A percentile compares a stretch with the other conserved stretches of the same genome.
These are phyloP conservation scores for Teratosphaeria destructans DNA, from an alignment of 2,329 filamentous ascomycete species.

Conservation along the genomic window DNA sequence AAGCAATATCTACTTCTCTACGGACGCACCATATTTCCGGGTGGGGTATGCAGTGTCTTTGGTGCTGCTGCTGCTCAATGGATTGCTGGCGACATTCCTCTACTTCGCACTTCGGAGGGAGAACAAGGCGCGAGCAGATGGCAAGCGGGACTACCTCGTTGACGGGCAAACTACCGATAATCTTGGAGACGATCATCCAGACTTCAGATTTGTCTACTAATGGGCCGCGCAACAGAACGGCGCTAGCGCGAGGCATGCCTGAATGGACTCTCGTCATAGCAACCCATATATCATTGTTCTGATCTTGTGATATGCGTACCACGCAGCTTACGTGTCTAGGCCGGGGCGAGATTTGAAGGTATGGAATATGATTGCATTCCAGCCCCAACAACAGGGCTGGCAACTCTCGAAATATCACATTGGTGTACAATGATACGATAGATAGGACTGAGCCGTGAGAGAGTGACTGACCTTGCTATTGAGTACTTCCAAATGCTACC, in stretches of 20 bases:
- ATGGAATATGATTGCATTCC: conserved; percentile 31
- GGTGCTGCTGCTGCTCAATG: conserved; percentile 33
- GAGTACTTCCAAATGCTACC: conserved; percentile 20
- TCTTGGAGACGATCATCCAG: conserved; percentile 43
- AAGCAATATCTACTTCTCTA: conserved; percentile 41
- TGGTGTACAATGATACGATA: conserved; percentile 33
- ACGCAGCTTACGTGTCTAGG: no score
- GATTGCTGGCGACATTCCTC: conserved; percentile 31
- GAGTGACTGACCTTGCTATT: neutral
- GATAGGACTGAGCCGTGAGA: neutral
- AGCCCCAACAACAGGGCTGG: conserved; percentile 35
- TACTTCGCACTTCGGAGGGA: conserved; percentile 33
- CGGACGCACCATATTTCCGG: conserved; percentile 39
- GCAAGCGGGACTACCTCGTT: conserved; percentile 37
- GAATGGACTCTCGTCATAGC: neutral
- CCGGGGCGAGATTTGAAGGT: neutral
- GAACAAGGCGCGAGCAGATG: conserved; percentile 38
- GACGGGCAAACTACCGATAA: conserved; percentile 32
- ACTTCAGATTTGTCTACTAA: conserved; percentile 33
- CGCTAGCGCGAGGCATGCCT: neutral
- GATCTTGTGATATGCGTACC: neutral
- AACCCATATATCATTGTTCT: neutral
- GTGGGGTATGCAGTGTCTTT: conserved; percentile 42
- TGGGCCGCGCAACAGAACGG: neutral
- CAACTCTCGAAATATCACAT: conserved; percentile 38